phyloP scores from a whole-genome alignment of 2,329 filamentous ascomycete species.

The Epichloe coenophiala region DNA sequence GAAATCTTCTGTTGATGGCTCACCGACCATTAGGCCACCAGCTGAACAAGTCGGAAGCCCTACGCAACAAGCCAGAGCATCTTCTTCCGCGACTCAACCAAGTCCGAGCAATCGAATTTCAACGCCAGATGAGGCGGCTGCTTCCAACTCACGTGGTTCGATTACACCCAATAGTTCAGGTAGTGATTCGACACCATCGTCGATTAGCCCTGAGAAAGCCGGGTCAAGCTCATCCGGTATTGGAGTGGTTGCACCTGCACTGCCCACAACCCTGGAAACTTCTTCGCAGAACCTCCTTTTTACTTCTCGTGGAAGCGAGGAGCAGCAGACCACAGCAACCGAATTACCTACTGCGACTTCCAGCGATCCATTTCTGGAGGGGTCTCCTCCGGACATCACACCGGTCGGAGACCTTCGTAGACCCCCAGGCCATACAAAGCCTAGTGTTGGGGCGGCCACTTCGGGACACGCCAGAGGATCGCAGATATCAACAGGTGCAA shows the following conservation, averaged over 20 bases:
- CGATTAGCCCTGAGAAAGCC: background rate
- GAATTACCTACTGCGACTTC: background rate
- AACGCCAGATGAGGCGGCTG: background rate
- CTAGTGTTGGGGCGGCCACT: background rate
- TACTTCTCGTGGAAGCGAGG: background rate
- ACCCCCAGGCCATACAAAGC: background rate
- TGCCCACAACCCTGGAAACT: background rate
- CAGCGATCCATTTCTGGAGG: background rate
- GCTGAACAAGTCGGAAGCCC: background rate
- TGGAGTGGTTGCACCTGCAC: background rate
- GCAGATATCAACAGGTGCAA: conserved; percentile 17
- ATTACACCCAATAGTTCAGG: background rate
- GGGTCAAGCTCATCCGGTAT: background rate
- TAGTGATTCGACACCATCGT: background rate
- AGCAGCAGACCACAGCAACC: background rate
- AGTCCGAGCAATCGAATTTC: background rate
- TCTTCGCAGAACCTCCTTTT: background rate
- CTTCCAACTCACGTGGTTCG: background rate
- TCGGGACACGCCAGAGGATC: background rate
- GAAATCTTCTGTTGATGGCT: background rate
- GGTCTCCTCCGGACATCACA: background rate
- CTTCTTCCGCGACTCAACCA: background rate
- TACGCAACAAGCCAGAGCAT: background rate
- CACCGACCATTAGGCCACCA: background rate
- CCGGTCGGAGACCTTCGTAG: background rate